phyloP scores from a whole-genome alignment of 164 flowering plant species.

The Umbilicus rupestris region DNA sequence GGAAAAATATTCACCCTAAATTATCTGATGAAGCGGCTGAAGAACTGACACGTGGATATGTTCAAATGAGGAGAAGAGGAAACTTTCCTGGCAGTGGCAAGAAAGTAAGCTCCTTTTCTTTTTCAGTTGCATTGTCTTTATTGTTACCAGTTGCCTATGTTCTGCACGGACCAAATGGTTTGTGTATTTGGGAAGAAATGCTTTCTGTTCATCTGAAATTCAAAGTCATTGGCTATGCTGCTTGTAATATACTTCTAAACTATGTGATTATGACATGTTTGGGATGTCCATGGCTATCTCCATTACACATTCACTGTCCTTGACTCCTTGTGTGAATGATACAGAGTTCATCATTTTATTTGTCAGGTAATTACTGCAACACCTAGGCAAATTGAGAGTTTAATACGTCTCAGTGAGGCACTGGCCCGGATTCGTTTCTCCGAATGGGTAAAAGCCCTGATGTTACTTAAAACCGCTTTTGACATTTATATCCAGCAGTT shows the following conservation, averaged over 20 bases:
- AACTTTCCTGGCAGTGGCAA: conserved; percentile 99
- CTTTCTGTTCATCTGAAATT: too few relatives aligned
- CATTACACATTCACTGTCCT: too few relatives aligned
- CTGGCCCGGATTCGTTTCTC: conserved; percentile 91
- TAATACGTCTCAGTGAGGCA: conserved; percentile 93
- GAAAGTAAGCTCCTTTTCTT: conserved; percentile 38
- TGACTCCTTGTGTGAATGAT: too few relatives aligned
- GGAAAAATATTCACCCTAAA: conserved; percentile 73
- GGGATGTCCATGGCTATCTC: too few relatives aligned
- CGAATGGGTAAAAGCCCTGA: conserved; percentile 50
- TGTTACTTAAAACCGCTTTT: neutral
- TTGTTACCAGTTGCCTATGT: too few relatives aligned
- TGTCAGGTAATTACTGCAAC: conserved; percentile 96
- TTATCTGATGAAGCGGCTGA: conserved; percentile 97
- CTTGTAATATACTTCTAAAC: too few relatives aligned
- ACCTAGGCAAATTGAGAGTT: conserved; percentile 94
- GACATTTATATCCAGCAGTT: neutral
- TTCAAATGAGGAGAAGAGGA: conserved; percentile 90
- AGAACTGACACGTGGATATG: conserved; percentile 82
- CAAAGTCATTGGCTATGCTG: too few relatives aligned
- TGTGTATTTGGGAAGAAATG: too few relatives aligned
- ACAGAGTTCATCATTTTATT: neutral
- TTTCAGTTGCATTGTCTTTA: too few relatives aligned
- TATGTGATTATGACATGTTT: too few relatives aligned
- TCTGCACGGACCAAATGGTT: too few relatives aligned